Percentiles rank a stretch among this genome's conserved stretches.
Evolutionary conservation across 2,329 filamentous ascomycete species (phyloP).

Genomic region (Fusarium sororula): DNA sequence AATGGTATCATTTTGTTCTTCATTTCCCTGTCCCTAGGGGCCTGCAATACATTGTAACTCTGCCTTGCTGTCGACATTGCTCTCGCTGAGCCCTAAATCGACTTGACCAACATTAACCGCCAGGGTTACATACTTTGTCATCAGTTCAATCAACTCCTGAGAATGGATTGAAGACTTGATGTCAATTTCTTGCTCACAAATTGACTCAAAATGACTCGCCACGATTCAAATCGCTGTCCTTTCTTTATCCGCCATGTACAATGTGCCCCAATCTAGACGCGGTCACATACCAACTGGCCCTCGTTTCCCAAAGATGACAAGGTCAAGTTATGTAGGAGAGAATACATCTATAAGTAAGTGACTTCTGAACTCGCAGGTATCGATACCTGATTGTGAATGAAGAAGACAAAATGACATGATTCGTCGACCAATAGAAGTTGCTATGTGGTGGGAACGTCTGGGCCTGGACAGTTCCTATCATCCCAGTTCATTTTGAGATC

Average conservation of each 20-base stretch:
- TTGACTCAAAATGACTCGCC: neutral
- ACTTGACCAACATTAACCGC: neutral
- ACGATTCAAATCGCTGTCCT: neutral
- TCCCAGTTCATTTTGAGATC: neutral
- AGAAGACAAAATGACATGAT: neutral
- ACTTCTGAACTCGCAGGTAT: neutral
- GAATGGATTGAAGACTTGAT: neutral
- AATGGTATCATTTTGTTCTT: neutral
- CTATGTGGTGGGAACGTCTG: neutral
- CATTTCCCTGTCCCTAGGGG: neutral
- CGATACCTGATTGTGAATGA: neutral
- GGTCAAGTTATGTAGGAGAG: neutral
- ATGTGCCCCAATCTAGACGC: neutral
- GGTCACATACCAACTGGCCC: neutral
- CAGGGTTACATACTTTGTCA: too few species aligned
- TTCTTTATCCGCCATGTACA: neutral
- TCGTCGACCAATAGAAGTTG: accelerated
- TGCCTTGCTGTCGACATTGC: neutral
- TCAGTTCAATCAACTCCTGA: neutral
- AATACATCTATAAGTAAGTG: neutral
- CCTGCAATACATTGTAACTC: neutral
- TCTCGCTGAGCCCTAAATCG: neutral
- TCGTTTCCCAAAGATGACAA: neutral
- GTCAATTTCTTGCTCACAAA: too few species aligned
- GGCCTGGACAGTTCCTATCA: neutral